These are phyloP conservation scores for Gossypium schwendimanii DNA, from an alignment of 441 rosid genomes.

Conservation along the genomic window DNA sequence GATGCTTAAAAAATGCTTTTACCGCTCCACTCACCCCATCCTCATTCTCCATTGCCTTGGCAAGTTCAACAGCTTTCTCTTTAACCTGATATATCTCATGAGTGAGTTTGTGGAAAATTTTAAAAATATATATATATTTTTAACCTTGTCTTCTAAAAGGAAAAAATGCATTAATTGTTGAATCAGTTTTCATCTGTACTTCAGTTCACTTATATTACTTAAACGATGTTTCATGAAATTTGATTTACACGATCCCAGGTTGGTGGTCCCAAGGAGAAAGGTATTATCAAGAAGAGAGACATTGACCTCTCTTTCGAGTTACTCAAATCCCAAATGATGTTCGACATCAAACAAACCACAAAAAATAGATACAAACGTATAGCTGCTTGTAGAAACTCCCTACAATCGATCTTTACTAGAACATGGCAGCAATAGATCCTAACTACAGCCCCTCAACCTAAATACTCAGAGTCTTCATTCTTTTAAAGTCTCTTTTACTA, in stretches of 20 bases:
- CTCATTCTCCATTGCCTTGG: constrained; percentile 86
- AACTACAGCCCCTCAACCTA: neutral
- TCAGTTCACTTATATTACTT: too few relatives aligned
- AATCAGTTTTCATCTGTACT: too few relatives aligned
- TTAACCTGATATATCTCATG: constrained; percentile 58
- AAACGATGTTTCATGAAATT: neutral
- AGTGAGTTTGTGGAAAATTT: constrained; percentile 7
- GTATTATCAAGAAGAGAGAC: neutral
- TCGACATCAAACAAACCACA: neutral
- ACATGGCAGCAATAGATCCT: neutral
- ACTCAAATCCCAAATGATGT: neutral
- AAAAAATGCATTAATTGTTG: neutral
- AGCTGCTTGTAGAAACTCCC: neutral
- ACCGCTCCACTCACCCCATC: constrained; percentile 96
- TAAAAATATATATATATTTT: neutral
- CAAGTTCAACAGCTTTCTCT: constrained; percentile 67
- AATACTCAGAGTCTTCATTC: too few relatives aligned
- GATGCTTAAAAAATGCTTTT: constrained; percentile 84
- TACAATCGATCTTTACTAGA: neutral
- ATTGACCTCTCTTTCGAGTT: neutral
- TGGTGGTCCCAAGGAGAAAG: neutral
- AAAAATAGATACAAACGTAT: neutral
- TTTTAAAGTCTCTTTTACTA: too few relatives aligned
- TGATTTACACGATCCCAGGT: neutral
- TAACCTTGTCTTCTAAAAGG: neutral